A percentile compares a stretch with the other conserved stretches of the same genome.
Conservation (phyloP, 2,329 filamentous ascomycete species). For the Aspergillus sp. region DNA sequence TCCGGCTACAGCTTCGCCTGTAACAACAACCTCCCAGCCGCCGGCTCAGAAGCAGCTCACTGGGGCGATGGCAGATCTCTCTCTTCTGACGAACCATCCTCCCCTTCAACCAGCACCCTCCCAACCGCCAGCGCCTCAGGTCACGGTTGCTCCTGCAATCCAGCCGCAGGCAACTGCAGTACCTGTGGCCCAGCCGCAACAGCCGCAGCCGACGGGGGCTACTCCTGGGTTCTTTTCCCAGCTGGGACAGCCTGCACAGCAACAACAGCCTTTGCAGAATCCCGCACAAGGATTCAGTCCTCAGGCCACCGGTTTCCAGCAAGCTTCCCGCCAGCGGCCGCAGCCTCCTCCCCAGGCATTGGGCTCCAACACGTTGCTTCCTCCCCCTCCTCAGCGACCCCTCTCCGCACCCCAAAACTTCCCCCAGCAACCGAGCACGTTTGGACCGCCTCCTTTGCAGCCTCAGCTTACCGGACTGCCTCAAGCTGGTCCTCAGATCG, state of each 20-base stretch:
- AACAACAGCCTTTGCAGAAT: conserved; percentile 20
- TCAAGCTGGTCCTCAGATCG: conserved; percentile 57
- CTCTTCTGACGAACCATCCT: conserved; percentile 53
- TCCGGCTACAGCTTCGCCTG: conserved; percentile 30
- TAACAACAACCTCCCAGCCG: conserved; percentile 25
- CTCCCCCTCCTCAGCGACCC: conserved; percentile 76
- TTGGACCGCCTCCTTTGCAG: conserved; percentile 72
- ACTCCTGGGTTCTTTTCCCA: conserved; percentile 53
- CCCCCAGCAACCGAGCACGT: conserved; percentile 67
- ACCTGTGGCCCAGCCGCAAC: conserved; percentile 33
- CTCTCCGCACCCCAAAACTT: conserved; percentile 83
- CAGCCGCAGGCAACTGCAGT: conserved; percentile 40
- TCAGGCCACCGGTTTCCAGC: conserved; percentile 40
- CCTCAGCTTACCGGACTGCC: conserved; percentile 78
- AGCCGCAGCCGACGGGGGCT: conserved; percentile 46
- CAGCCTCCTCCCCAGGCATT: conserved; percentile 66
- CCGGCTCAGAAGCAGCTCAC: conserved; percentile 50
- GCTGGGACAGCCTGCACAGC: conserved; percentile 32
- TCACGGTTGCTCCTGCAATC: conserved; percentile 36
- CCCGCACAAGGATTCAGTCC: conserved; percentile 26
- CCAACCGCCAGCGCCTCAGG: conserved; percentile 38
- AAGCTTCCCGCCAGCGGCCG: conserved; percentile 65
- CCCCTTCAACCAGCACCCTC: conserved; percentile 56
- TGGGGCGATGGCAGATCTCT: conserved; percentile 68
- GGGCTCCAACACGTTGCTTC: conserved; percentile 64